phyloP scores from a whole-genome alignment of 768 basidiomycete species.

The Hypholoma sublateritium region DNA sequence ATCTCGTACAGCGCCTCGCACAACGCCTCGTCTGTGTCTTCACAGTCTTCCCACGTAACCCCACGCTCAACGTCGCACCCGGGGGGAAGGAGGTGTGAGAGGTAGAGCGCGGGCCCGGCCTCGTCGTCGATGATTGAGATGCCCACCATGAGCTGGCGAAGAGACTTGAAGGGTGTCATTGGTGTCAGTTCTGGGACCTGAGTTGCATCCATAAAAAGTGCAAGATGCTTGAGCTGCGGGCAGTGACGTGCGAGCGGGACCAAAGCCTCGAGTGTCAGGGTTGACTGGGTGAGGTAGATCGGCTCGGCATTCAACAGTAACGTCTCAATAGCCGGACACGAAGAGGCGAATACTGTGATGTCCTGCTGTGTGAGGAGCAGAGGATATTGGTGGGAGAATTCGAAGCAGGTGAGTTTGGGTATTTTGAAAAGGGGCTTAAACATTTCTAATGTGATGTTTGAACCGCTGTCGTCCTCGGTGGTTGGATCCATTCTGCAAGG shows the following conservation, averaged over 20 bases:
- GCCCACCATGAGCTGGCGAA: slow-evolving; percentile 41
- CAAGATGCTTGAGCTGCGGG: slow-evolving; percentile 37
- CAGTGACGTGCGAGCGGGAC: slow-evolving; percentile 41
- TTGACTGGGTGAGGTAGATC: slow-evolving; percentile 23
- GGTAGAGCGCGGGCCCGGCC: slow-evolving; percentile 47
- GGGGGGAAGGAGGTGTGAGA: slow-evolving; percentile 50
- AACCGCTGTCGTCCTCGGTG: slow-evolving; percentile 21
- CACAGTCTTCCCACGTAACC: slow-evolving; percentile 44
- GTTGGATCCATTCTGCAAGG: slow-evolving; percentile 4
- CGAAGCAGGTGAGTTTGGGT: slow-evolving; percentile 32
- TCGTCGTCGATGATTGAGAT: slow-evolving; percentile 45
- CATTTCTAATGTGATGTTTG: slow-evolving; percentile 30
- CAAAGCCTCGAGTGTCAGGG: slow-evolving; percentile 38
- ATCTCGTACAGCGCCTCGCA: slow-evolving; percentile 6
- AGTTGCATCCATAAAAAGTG: slow-evolving; percentile 40
- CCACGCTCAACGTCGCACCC: slow-evolving; percentile 43
- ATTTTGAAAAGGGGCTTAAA: slow-evolving; percentile 36
- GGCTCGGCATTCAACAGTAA: slow-evolving; percentile 51
- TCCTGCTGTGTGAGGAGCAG: slow-evolving; percentile 38
- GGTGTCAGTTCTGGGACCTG: slow-evolving; percentile 19
- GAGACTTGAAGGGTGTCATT: slow-evolving; percentile 16
- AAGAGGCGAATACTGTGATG: slow-evolving; percentile 43
- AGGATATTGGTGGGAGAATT: slow-evolving; percentile 39
- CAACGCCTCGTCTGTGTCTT: neutral
- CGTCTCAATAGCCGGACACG: slow-evolving; percentile 44